These are phyloP conservation scores for Mucor velutinosus DNA, from an alignment of 371 early-diverging fungal genomes.

Conservation along the genomic window DNA sequence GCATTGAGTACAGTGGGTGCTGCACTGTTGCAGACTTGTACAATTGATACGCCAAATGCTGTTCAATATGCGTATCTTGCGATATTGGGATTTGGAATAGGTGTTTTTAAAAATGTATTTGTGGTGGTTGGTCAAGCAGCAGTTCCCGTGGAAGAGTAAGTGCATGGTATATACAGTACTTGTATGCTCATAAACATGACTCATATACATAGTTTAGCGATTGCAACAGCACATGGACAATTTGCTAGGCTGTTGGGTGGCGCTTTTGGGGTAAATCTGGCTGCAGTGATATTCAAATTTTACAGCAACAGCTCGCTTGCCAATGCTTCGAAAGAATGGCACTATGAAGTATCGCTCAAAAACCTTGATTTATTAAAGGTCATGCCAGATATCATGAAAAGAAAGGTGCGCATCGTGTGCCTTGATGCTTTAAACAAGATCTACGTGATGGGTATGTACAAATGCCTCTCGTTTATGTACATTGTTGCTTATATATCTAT, in stretches of 20 bases:
- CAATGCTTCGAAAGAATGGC: background rate
- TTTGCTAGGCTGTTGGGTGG: slow-evolving; percentile 72
- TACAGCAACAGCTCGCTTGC: slow-evolving; percentile 12
- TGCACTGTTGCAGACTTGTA: slow-evolving; percentile 53
- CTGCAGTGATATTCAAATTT: slow-evolving; percentile 57
- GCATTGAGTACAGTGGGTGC: slow-evolving; percentile 49
- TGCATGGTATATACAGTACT: too few relatives aligned
- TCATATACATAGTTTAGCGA: background rate
- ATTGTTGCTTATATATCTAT: background rate
- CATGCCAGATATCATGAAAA: background rate
- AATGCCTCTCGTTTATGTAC: background rate
- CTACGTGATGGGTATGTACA: background rate
- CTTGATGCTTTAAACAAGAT: background rate
- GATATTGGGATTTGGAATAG: slow-evolving; percentile 59
- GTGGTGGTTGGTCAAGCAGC: slow-evolving; percentile 24
- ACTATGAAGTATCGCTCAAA: background rate
- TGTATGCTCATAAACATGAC: background rate
- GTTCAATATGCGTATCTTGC: slow-evolving; percentile 45
- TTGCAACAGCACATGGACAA: slow-evolving; percentile 20
- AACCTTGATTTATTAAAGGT: background rate
- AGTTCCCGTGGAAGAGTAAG: background rate
- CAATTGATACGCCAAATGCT: slow-evolving; percentile 23
- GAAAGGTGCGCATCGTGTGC: background rate
- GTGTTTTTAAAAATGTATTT: slow-evolving; percentile 47
- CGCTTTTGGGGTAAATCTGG: slow-evolving; percentile 67